Evolutionary conservation across 495 filamentous ascomycete species (phyloP).

Genomic region (Talaromyces stipitatus): DNA sequence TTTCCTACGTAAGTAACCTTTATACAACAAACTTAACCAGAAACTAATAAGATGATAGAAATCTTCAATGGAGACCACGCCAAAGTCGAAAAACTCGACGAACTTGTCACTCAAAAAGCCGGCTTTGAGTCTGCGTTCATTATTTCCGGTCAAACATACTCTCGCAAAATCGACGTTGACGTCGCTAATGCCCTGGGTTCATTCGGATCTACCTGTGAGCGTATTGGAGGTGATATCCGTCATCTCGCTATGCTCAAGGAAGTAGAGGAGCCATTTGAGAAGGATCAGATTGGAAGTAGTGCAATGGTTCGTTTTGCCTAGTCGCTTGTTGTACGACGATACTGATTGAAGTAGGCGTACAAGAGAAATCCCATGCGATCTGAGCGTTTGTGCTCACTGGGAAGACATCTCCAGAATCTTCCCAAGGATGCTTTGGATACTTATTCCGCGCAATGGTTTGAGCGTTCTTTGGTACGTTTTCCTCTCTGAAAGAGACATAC

Average conservation of each 20-base stretch:
- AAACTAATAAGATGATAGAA: constrained; percentile 14
- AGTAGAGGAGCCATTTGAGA: constrained; percentile 90
- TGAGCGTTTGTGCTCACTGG: constrained; percentile 67
- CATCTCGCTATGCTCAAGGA: constrained; percentile 75
- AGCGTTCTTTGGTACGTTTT: constrained; percentile 42
- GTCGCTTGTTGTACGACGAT: neutral
- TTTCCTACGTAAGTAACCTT: constrained; percentile 42
- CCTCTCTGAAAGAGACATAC: neutral
- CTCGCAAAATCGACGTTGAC: constrained; percentile 77
- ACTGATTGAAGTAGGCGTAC: constrained; percentile 53
- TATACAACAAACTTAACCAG: neutral
- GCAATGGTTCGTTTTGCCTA: constrained; percentile 42
- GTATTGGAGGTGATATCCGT: constrained; percentile 67
- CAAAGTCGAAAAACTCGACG: constrained; percentile 51
- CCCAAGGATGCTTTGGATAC: constrained; percentile 67
- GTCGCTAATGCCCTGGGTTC: constrained; percentile 73
- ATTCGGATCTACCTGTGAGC: constrained; percentile 75
- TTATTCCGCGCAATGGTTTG: constrained; percentile 78
- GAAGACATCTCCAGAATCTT: constrained; percentile 53
- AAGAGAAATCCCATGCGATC: constrained; percentile 52
- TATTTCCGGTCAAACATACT: constrained; percentile 75
- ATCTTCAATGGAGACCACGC: constrained; percentile 74
- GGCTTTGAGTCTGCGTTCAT: constrained; percentile 68
- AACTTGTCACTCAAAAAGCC: constrained; percentile 66
- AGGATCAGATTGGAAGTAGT: constrained; percentile 45